Evolutionary conservation across 2,329 filamentous ascomycete species (phyloP).

Genomic region (Delphinella strobiligena): DNA sequence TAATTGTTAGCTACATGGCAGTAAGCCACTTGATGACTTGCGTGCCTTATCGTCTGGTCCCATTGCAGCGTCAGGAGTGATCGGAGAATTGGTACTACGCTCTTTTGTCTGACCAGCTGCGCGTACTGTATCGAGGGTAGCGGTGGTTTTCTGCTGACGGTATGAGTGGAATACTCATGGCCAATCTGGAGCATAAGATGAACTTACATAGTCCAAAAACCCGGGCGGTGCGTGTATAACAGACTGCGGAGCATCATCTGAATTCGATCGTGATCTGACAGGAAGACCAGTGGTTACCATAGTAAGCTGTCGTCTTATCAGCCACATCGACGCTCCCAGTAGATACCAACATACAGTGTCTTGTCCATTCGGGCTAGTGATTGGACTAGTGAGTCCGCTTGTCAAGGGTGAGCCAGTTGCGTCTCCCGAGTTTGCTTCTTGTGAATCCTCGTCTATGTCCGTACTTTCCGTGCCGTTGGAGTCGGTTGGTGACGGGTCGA

Average conservation of each 20-base stretch:
- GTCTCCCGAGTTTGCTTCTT: slow-evolving; percentile 38
- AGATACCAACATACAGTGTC: slow-evolving; percentile 8
- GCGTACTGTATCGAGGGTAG: slow-evolving; percentile 12
- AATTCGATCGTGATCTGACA: slow-evolving; percentile 35
- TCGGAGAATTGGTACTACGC: slow-evolving; percentile 23
- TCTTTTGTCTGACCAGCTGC: slow-evolving; percentile 20
- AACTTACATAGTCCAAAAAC: slow-evolving; percentile 65
- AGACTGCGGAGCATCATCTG: slow-evolving; percentile 69
- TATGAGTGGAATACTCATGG: background rate
- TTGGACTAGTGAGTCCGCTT: slow-evolving; percentile 17
- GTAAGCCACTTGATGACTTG: no score
- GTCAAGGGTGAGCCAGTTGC: background rate
- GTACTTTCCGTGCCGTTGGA: slow-evolving; percentile 75
- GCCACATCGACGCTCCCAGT: slow-evolving; percentile 5
- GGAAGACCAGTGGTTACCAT: slow-evolving; percentile 35
- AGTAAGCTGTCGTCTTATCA: slow-evolving; percentile 17
- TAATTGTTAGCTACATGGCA: no score
- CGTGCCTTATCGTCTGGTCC: slow-evolving; percentile 19
- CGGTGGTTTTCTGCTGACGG: slow-evolving; percentile 10
- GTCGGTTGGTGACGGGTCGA: slow-evolving; percentile 73
- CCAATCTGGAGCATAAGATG: background rate
- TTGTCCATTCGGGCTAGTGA: slow-evolving; percentile 6
- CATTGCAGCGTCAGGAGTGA: slow-evolving; percentile 20
- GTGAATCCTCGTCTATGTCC: slow-evolving; percentile 71
- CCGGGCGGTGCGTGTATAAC: slow-evolving; percentile 84